Base-by-base conservation (phyloP, 257 asterid genomes). In the Mitragyna speciosa region DNA sequence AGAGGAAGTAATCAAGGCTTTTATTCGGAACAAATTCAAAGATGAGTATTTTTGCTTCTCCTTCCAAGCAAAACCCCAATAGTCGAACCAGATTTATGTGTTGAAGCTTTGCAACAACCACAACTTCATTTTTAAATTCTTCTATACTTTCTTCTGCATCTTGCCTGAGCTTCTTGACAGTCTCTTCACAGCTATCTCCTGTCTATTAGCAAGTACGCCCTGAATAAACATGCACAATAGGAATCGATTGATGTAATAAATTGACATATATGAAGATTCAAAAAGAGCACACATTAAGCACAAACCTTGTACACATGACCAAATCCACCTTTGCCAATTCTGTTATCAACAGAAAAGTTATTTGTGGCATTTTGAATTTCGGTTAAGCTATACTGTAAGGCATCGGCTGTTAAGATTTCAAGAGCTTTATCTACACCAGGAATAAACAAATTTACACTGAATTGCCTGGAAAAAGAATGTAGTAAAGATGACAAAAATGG, bases 1-100 rank as follows among this genome's bases (percentile, higher is more conserved):
- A 83, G 20, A 86, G 80, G 31, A 83, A 64, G 72, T 43, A 49
- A n/a, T 86, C 83, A 14, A 86, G 89, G 78, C 89, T 81, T n/a
- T 71, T 78, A 31, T 86, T 86, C 0, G 75, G 54, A 65, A 86
- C 63, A 61, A 74, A 86, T 47, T 83, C 89, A 48, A 83, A 86
- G 22, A 86, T 3, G 10, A 85, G 86, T 3, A 82, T 48, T 80
- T 52, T 85, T 63, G 82, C 88, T 80, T 24, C 69, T 73, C 45
- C 48, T 12, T 85, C 76, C 30, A 79, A 80, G 30, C 86, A 85
- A 73, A 72, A 85, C 39, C 88, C 86, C 28, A 68, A 28, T 6
- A 85, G 64, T 41, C 81, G 78, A 33, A 85, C 88, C 51, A 85
- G 72, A 77, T 82, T 82, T 30, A 36, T 80, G 24, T 85, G 88